Conservation (phyloP, 2,329 filamentous ascomycete species). For the Colletotrichum tabaci region DNA sequence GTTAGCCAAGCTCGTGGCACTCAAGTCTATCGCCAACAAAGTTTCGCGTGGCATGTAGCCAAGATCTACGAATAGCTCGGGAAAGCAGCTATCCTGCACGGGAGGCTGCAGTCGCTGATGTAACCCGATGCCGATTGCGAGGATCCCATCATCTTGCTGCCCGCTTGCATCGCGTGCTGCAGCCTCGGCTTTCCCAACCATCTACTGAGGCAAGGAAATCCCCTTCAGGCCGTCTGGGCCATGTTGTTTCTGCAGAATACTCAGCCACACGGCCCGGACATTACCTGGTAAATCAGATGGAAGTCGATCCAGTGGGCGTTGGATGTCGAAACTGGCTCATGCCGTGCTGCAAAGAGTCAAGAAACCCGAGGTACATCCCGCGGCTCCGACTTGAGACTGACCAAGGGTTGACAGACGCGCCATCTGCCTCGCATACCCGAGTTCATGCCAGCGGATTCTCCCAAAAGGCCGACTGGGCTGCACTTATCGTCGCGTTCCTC, state of each 20-base stretch:
- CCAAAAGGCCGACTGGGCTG: conserved; percentile 13
- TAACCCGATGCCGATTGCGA: background rate
- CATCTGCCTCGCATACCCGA: conserved; percentile 29
- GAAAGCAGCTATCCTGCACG: background rate
- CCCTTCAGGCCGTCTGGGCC: conserved; percentile 6
- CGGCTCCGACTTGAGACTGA: conserved; percentile 6
- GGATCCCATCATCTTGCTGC: background rate
- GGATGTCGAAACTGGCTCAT: conserved; percentile 31
- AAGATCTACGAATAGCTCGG: conserved; percentile 13
- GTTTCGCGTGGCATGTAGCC: conserved; percentile 9
- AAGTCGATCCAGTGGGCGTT: conserved; percentile 1
- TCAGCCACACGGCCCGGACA: conserved; percentile 24
- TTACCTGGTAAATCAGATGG: conserved; percentile 26
- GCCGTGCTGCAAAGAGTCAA: conserved; percentile 12
- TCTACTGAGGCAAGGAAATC: background rate
- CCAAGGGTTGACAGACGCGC: background rate
- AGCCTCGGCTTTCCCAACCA: background rate
- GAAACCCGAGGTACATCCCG: conserved; percentile 13
- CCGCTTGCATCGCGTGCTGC: background rate
- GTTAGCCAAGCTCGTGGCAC: background rate
- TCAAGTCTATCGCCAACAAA: background rate
- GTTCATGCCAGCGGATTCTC: conserved; percentile 5
- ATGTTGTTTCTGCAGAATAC: conserved; percentile 9
- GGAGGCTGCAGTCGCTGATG: background rate
- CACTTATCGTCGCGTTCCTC: conserved; percentile 29